phyloP scores from a whole-genome alignment of 176 grass and related monocot genomes.

The Lolium rigidum region DNA sequence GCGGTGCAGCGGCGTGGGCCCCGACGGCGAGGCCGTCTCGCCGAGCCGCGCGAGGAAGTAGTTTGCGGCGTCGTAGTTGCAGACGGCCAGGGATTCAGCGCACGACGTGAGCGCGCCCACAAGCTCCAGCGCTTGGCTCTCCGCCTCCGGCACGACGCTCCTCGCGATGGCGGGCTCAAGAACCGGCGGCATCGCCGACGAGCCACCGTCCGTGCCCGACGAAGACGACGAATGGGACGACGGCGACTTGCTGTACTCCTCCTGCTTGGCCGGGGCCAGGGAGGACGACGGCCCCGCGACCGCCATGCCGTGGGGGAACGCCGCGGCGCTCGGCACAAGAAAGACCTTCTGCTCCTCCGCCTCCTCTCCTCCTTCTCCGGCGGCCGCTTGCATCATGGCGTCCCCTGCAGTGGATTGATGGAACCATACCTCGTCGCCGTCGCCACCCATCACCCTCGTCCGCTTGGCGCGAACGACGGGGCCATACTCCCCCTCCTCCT shows the following conservation, averaged over 20 bases:
- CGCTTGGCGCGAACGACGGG: constrained; percentile 73
- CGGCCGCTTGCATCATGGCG: constrained; percentile 22
- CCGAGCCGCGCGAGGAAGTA: constrained; percentile 82
- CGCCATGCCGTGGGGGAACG: constrained; percentile 64
- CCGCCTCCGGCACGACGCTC: neutral
- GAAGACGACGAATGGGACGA: constrained; percentile 86
- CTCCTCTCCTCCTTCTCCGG: constrained; percentile 36
- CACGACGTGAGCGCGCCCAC: constrained; percentile 65
- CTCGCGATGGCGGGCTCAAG: constrained; percentile 20
- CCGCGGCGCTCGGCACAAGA: constrained; percentile 72
- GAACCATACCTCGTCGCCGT: constrained; percentile 80
- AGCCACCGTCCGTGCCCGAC: constrained; percentile 58
- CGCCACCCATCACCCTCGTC: constrained; percentile 55
- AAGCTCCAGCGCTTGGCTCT: constrained; percentile 48
- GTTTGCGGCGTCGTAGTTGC: constrained; percentile 72
- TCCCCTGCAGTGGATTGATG: constrained; percentile 69
- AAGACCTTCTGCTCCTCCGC: constrained; percentile 75
- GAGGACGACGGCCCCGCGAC: constrained; percentile 55
- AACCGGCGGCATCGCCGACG: constrained; percentile 22
- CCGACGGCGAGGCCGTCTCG: constrained; percentile 62
- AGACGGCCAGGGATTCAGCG: constrained; percentile 62
- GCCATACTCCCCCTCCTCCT: constrained; percentile 51
- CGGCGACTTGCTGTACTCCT: constrained; percentile 75
- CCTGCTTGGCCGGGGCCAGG: constrained; percentile 57
- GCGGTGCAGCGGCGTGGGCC: constrained; percentile 78